Base-by-base conservation (phyloP, 2,329 filamentous ascomycete genomes). In the Aspergillus latus region DNA sequence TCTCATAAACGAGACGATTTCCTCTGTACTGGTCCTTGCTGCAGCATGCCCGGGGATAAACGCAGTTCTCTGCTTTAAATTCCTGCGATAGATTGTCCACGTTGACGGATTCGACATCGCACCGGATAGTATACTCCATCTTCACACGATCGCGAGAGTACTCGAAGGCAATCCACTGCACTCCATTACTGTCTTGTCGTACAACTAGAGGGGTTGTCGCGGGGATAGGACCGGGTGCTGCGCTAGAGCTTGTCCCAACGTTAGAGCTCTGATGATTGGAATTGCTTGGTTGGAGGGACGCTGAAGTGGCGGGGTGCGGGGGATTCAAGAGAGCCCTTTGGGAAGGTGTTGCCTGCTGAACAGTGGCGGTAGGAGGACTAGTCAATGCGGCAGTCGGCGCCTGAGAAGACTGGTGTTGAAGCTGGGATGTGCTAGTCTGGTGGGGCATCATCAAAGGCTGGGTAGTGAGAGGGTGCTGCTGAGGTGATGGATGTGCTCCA, bases 51-150 rank as follows among this genome's bases (percentile, higher is more conserved):
- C 94, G 86, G 2, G 94, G 94, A 71, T 97, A 99, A 10, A 99
- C 94, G 72, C 94, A 97, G 77, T 99, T 99, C 73, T 97, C 93
- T 7, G 90, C 90, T 80, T 96, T 97, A 83, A 97, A 97, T 62
- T 97, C 93, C 62, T 85, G 80, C 44, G 85, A 84, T n/a, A 99
- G 82, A 59, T 87, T 87, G 54, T 97, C 92, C 44, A 93, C 92
- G 69, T 92, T 92, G 60, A 99, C 92, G 0, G 92, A 97, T 77
- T 97, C 94, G 16, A 97, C 94, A 66, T 97, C 94, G 72, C 94
- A 97, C 51, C 94, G 88, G 67, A 99, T 99, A 0, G 92, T 97
- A 77, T 99, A 99, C 75, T 97, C 92, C 92, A 97, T 96, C 84
- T 99, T 99, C 64, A 97, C 92, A 45, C 93, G 84, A 71, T 99